Evolutionary conservation across 2,329 filamentous ascomycete genomes (phyloP), one percentile per base, ranked within the genome.

Genomic region (Canariomyces notabilis): DNA sequence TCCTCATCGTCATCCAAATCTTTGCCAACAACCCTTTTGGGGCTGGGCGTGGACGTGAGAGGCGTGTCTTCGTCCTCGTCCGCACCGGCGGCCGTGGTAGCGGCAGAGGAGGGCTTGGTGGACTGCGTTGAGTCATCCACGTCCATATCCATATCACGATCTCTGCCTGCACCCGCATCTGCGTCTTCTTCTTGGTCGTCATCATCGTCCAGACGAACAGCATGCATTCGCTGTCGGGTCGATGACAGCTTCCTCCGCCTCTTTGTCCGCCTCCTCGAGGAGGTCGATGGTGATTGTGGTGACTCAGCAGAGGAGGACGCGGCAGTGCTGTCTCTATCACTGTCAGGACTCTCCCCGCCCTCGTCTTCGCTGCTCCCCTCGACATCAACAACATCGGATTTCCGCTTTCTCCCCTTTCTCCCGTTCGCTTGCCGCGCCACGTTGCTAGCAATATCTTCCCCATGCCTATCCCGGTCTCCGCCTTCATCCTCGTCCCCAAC

Each of bases 1-100:
- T 70, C 67, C 21, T 70, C 68, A 6, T 71, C 69, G 7, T 73
- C 69, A 4, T 70, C 70, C 4, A 36, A 36, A 11, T 20, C 37
- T 32, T 39, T 37, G 34, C 39, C 21, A 16, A 37, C 32, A 37
- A n/a, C n/a, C 21, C 37, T 35, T 23, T 42, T 37, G 51, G 39
- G 44, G 3, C 59, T 62, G 5, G 67, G 67, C 45, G 64, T 69
- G 3, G 68, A 68, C 21, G 69, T 71, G 38, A 66, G 48, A 8
- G 68, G 66, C 8, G 68, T 71, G 51, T 67, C 64, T 11, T 59
- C 44, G 5, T 61, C 59, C 37, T 46, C 59, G 33, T 44, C 37
- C n/a, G 36, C 22, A n/a, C 9, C 7, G 7, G 21, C 20, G 14
- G 37, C 19, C n/a, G 37, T n/a, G 7, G 21, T 22, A 29, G 37